These are phyloP conservation scores for Irpex lacteus DNA, from an alignment of 1,284 basidiomycete genomes.

Conservation along the genomic window DNA sequence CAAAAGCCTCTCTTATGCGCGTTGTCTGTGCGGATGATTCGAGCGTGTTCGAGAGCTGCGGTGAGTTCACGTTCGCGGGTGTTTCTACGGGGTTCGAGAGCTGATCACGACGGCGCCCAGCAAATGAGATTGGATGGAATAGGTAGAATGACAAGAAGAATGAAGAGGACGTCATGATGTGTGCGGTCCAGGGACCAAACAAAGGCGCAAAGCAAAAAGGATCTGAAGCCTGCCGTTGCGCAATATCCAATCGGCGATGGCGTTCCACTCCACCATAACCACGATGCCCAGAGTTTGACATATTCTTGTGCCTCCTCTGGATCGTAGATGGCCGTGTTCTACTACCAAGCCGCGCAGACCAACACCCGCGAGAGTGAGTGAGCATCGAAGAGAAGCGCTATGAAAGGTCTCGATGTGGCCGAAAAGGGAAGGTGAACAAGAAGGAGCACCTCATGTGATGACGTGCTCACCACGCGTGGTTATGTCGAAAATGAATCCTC, in stretches of 20 bases:
- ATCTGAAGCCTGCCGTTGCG: too few relatives aligned
- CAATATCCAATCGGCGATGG: not conserved
- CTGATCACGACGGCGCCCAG: not conserved
- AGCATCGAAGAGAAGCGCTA: not conserved
- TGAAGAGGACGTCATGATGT: not conserved
- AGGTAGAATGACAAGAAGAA: not conserved
- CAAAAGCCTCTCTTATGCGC: not conserved
- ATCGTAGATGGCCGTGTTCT: not conserved
- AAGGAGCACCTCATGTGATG: not conserved
- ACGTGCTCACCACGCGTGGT: not conserved
- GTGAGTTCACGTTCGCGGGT: not conserved
- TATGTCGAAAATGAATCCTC: not conserved
- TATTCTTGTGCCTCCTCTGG: not conserved
- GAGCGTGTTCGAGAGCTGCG: not conserved
- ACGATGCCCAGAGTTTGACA: not conserved
- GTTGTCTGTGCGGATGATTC: not conserved
- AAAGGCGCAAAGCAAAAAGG: not conserved
- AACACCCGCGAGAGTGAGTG: too few relatives aligned
- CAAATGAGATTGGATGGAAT: not conserved
- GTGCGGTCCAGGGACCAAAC: not conserved
- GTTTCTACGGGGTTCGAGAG: not conserved
- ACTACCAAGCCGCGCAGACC: too few relatives aligned
- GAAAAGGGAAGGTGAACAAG: not conserved
- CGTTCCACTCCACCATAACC: not conserved
- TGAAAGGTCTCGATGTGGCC: not conserved